Evolutionary conservation across 306 rosid genomes (phyloP), one percentile per base, ranked within the genome.

Genomic region (Styphnolobium japonicum): DNA sequence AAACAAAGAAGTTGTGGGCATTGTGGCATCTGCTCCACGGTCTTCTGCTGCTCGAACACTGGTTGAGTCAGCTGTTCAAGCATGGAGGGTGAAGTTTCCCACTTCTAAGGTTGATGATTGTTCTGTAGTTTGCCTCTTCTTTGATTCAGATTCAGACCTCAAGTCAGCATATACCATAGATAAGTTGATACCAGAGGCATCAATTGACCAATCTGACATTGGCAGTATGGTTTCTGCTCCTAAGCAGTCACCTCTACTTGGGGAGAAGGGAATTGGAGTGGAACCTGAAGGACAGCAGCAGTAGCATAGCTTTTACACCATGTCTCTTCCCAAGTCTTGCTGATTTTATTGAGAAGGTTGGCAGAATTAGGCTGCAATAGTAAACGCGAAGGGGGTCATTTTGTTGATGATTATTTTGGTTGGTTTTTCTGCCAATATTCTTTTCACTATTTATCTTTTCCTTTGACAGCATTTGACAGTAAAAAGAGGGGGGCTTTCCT

Each of bases 101-200:
- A 34, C 46, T 58, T 55, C 89, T 4, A 94, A 94, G 82, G 71
- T 78, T 15, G 97, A 94, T 82, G 98, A 94, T 70, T 94, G 98
- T 67, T 87, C 97, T 19, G 98, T 82, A 67, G 93, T 93, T 57
- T 93, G 98, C 80, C 93, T 93, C 56, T 93, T 87, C 83, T 88
- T 93, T 80, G 61, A 84, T 81, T 56, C 90, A 4, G 58, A 57
- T 40, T 62, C 86, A n/a, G 45, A 27, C 65, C 4, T 31, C 3
- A 57, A 61, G 64, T 33, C 55, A 9, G 53, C 49, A 15, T 65
- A 45, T 63, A 16, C 53, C 74, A n/a, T 11, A 18, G 31, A 67
- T 40, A 70, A 60, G 14, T 79, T 21, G 52, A 15, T 2, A 36
- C 21, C 56, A 62, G 40, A 53, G 46, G 69, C 48, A 12, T 49